A percentile compares a stretch with the other conserved stretches of the same genome.
Conservation (phyloP, 2,329 filamentous ascomycete genomes). For the Eutypa lata region DNA sequence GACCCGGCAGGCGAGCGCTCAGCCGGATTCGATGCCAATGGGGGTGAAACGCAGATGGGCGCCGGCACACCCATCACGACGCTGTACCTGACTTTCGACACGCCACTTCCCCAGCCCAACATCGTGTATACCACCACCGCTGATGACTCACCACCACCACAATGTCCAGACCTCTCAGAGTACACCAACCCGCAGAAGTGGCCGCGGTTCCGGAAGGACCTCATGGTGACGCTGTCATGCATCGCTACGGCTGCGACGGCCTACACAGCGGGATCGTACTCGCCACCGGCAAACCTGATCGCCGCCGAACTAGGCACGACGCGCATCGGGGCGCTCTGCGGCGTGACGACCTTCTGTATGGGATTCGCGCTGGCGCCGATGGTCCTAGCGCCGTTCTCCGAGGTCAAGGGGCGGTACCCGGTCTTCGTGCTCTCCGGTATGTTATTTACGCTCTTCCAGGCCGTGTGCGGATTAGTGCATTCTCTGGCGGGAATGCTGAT, state of each 20-base stretch:
- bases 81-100: constrained; percentile 62
- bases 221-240: constrained; percentile 72
- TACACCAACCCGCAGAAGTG: constrained; percentile 73
- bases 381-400: constrained; percentile 82
- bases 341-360: constrained; percentile 77
- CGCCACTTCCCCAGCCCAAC: constrained; percentile 47
- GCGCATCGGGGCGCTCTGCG: constrained; percentile 63
- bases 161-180: constrained; percentile 61
- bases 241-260: constrained; percentile 73
- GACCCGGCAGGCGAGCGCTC: too few species aligned
- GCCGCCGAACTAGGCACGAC: constrained; percentile 62
- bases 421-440: constrained; percentile 74
- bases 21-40: neutral
- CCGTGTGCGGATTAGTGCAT: constrained; percentile 69
- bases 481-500: constrained; percentile 72
- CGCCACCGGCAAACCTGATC: constrained; percentile 65
- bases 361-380: constrained; percentile 85
- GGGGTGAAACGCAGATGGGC: neutral
- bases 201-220: constrained; percentile 64
- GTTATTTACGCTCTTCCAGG: constrained; percentile 67
- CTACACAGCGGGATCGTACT: constrained; percentile 78
- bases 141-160: constrained; percentile 47
- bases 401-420: constrained; percentile 82
- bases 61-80: constrained; percentile 40
- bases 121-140: constrained; percentile 18